Evolutionary conservation across 768 basidiomycete genomes (phyloP), one percentile per base, ranked within the genome.

Genomic region (Lentinula lateritia): DNA sequence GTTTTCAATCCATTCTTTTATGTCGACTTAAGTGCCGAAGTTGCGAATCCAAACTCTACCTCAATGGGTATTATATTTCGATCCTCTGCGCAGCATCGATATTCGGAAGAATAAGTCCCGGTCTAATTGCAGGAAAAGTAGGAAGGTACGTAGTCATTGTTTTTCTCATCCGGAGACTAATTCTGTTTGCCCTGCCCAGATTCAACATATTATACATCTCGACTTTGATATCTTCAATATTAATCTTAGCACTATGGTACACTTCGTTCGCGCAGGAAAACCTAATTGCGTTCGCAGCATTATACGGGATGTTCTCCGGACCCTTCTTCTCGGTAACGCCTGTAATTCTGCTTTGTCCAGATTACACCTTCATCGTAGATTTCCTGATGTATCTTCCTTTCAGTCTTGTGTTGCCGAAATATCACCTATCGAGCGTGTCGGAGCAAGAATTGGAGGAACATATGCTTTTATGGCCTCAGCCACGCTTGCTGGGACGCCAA

Each of bases 1-100:
- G 53, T 66, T 0, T 67, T 67, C 59, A 69, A 67, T 46, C 68
- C 70, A 13, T 68, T 70, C 43, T 71, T 72, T 63, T 71, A 70
- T 43, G 64, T 73, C 45, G 68, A 66, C 18, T 41, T 69, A 12
- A 69, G 67, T 41, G 63, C 63, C 1, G 52, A 62, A 8, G 60
- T 63, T 0, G 64, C 67, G n/a, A 62, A 65, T 45, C 65, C 67
- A 6, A 56, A 61, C 7, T 48, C 64, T 4, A 54, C 10, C 9
- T 73, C 16, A 67, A 66, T 10, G 65, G 66, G 20, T 71, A 73
- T 60, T 67, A 67, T 48, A 62, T 72, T 12, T 52, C 71, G 1
- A 69, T 72, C 18, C 58, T 70, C 46, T 67, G 66, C 52, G 71
- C 69, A 15, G 61, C 64, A 1, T 64, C 69, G 28, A 68, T 72